A percentile compares a stretch with the other conserved stretches of the same genome.
Conservation (phyloP, 352 stramenopile genomes). For the Nothophytophthora sp. region DNA sequence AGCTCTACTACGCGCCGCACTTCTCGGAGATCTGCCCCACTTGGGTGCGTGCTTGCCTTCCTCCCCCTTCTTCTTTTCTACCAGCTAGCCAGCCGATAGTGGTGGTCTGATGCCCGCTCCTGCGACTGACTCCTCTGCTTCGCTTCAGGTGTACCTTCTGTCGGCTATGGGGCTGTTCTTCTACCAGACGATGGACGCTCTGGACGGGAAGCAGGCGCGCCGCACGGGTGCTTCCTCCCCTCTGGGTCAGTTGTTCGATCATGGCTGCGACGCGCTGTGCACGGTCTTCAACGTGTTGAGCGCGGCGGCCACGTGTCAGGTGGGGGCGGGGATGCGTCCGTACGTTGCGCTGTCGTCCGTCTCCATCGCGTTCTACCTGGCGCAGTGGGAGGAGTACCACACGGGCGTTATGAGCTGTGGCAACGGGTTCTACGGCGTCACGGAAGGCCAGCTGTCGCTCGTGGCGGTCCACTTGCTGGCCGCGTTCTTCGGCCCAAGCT, state of each 20-base stretch:
- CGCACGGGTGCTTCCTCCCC: conserved; percentile 93
- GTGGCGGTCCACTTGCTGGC: conserved; percentile 66
- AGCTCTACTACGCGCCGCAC: conserved; percentile 76
- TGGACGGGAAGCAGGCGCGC: conserved; percentile 99
- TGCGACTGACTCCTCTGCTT: not conserved
- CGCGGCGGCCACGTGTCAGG: conserved; percentile 62
- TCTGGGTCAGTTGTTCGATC: conserved; percentile 98
- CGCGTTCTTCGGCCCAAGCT: conserved; percentile 50
- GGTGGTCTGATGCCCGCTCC: too few species aligned
- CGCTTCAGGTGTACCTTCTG: conserved; percentile 59
- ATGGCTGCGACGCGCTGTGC: conserved; percentile 91
- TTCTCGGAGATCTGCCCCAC: conserved; percentile 59
- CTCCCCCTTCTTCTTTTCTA: too few species aligned
- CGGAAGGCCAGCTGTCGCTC: conserved; percentile 80
- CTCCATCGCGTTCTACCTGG: conserved; percentile 83
- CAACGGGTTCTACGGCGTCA: conserved; percentile 84
- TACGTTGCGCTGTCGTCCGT: conserved; percentile 76
- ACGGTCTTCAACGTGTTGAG: conserved; percentile 83
- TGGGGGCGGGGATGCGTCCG: conserved; percentile 40
- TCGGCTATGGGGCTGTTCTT: conserved; percentile 81
- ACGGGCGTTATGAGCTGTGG: conserved; percentile 89
- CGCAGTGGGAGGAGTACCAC: conserved; percentile 90
- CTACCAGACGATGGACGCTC: conserved; percentile 99
- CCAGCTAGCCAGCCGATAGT: not conserved
- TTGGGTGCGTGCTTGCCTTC: conserved; percentile 50